Base-by-base conservation (phyloP, 192 early-diverging fungal genomes). In the Allomyces arbusculus region DNA sequence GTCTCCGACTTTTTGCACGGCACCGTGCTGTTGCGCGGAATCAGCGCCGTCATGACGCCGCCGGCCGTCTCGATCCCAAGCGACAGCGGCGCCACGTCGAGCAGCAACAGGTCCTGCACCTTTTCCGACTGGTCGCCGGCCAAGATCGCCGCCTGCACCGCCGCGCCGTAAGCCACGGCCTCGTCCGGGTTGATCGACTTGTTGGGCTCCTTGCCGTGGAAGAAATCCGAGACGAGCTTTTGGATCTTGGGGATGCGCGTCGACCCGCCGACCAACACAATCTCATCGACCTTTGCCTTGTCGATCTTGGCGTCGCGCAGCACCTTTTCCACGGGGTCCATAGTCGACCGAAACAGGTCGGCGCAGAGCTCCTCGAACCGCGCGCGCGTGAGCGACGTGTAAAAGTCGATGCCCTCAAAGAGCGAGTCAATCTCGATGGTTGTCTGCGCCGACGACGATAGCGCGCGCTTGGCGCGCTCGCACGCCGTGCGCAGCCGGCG, bases 181-280 rank as follows among this genome's bases (percentile, higher is more conserved):
- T 98, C 93, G 80, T 98, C 93, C 70, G 93, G 95, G 87, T 98
- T 95, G 81, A 97, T 93, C 68, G 90, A 92, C 84, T 90, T 92
- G 88, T 94, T 92, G 75, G 89, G 91, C 82, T 97, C 90, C 86
- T 97, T 97, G 72, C 92, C 92, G 86, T 91, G 93, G 80, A 97
- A 97, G 86, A 86, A 95, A 84, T 95, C 92, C 45, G 89, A 88
- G 73, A 97, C 86, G 77, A 97, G 86, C 84, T 94, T 91, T 80
- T 94, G 91, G 76, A 97, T 85, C 85, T 93, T 95, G 82, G 94
- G 94, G 80, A 97, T 97, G 86, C 94, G 94, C 67, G 92, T 97
- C 67, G 94, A 95, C 69, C 94, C 92, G 78, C 94, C 94, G 67
- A 95, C 94, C 28, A 97, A 81, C 70, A 97, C 94, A 72, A 97